phyloP scores from a whole-genome alignment of 208 protist genomes.

The Leishmania tarentolae region DNA sequence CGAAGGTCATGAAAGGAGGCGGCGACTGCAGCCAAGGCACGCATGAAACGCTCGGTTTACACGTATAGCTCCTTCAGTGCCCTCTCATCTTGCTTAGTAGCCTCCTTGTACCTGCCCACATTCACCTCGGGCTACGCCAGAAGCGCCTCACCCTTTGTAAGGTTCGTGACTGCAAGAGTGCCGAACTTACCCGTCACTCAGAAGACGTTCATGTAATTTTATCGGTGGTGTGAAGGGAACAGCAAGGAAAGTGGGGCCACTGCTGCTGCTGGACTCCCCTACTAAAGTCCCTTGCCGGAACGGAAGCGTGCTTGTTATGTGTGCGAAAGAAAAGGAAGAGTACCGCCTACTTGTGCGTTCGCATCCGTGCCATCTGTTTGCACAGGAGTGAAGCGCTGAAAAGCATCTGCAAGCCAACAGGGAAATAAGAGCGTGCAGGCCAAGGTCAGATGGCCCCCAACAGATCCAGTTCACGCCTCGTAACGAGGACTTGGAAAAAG shows the following conservation, averaged over 20 bases:
- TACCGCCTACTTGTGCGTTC: not conserved
- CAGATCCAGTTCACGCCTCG: not conserved
- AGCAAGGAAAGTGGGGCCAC: not conserved
- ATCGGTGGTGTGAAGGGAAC: not conserved
- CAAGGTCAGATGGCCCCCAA: not conserved
- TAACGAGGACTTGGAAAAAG: not conserved
- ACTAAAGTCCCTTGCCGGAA: not conserved
- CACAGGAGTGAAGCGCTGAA: not conserved
- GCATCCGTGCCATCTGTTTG: not conserved
- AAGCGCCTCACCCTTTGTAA: not conserved
- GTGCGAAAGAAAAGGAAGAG: not conserved
- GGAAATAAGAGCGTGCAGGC: not conserved
- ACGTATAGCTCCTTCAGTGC: conserved; percentile 33
- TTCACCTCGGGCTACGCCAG: not conserved
- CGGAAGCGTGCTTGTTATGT: not conserved
- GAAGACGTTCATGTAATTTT: conserved; percentile 10
- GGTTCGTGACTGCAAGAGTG: not conserved
- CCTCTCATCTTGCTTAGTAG: conserved; percentile 29
- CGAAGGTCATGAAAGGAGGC: conserved; percentile 25
- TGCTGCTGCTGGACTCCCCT: not conserved
- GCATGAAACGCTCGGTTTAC: conserved; percentile 19
- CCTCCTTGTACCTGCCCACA: conserved; percentile 25
- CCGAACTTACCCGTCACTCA: not conserved
- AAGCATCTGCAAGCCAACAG: not conserved
- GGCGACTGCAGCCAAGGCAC: conserved; percentile 25